These are phyloP conservation scores for Penium margaritaceum DNA, from an alignment of 139 green algal species.

Conservation along the genomic window DNA sequence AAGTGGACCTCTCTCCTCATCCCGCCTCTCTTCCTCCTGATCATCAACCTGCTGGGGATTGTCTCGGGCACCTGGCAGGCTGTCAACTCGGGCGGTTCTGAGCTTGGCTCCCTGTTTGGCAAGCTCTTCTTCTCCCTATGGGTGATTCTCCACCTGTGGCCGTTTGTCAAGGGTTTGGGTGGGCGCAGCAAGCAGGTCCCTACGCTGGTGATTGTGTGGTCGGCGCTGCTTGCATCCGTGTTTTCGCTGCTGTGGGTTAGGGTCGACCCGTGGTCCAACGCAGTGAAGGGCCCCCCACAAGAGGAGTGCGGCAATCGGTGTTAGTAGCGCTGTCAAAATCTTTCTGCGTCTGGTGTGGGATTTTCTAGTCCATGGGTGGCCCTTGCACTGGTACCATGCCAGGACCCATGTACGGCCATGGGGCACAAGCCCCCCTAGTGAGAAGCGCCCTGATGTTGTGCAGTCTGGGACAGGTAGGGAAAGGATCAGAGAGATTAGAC, in stretches of 20 bases:
- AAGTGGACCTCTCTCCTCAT: slow-evolving; percentile 38
- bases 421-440: too few relatives aligned
- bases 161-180: slow-evolving; percentile 37
- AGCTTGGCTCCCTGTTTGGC: slow-evolving; percentile 33
- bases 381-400: too few relatives aligned
- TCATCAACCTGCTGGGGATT: slow-evolving; percentile 39
- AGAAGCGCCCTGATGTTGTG: too few relatives aligned
- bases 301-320: neutral
- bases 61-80: slow-evolving; percentile 22
- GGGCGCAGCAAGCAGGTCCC: slow-evolving; percentile 15
- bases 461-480: too few relatives aligned
- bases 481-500: too few relatives aligned
- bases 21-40: slow-evolving; percentile 11
- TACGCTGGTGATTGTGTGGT: slow-evolving; percentile 32
- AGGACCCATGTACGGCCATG: too few relatives aligned
- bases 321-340: too few relatives aligned
- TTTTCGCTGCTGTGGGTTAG: slow-evolving; percentile 33
- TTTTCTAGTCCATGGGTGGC: too few relatives aligned
- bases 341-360: too few relatives aligned
- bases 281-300: neutral
- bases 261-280: slow-evolving; percentile 15
- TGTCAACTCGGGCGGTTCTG: slow-evolving; percentile 10
- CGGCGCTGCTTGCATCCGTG: slow-evolving; percentile 19
- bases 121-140: slow-evolving; percentile 42
- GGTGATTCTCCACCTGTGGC: slow-evolving; percentile 39